Conservation (phyloP, 2,329 filamentous ascomycete genomes). For the Magnaporthiopsis poae region DNA sequence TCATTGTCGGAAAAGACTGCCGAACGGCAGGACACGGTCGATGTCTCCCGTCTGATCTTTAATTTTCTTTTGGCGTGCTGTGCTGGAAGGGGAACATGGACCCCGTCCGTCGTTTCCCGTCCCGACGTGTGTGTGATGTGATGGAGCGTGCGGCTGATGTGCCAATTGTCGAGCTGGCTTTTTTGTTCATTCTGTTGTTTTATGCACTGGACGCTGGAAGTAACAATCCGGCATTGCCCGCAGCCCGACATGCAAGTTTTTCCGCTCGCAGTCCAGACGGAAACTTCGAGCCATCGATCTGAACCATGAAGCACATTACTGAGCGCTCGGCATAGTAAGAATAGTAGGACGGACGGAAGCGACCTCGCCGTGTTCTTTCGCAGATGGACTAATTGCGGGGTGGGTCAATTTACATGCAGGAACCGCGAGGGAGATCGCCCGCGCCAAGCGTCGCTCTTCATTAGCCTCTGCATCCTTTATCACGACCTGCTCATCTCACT, state of each 20-base stretch:
- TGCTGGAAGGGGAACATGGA: neutral
- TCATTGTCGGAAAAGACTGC: neutral
- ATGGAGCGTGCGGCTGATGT: neutral
- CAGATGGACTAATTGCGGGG: neutral
- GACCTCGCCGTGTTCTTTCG: neutral
- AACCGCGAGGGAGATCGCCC: neutral
- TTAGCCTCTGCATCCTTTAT: neutral
- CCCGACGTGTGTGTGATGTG: neutral
- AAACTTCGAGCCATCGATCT: neutral
- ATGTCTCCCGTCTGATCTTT: neutral
- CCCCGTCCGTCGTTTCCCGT: neutral
- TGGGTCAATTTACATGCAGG: neutral
- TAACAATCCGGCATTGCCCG: neutral
- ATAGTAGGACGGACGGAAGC: neutral
- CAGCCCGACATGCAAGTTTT: neutral
- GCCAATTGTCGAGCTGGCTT: neutral
- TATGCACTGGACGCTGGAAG: neutral
- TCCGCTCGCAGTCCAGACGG: neutral
- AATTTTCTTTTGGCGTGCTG: neutral
- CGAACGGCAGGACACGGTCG: neutral
- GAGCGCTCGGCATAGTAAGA: no score
- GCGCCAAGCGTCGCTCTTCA: neutral
- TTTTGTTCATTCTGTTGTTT: neutral
- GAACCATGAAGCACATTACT: neutral
- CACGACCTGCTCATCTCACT: neutral